phyloP scores from a whole-genome alignment of 139 green algal species.

The Chlamydomonas sp. region DNA sequence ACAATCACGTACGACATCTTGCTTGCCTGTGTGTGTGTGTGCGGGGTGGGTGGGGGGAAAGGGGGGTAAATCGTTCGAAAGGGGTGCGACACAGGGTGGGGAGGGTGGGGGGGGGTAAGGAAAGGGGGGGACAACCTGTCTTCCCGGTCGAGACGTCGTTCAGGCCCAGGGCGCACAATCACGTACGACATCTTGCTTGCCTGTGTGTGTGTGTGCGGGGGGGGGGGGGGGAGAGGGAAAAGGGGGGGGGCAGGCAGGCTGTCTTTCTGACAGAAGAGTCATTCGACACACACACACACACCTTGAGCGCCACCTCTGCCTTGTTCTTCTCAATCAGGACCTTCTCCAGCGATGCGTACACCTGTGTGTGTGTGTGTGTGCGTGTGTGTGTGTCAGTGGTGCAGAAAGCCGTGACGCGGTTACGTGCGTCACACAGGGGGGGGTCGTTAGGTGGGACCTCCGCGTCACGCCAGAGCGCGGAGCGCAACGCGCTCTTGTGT shows the following conservation, averaged over 20 bases:
- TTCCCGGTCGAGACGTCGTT: neutral
- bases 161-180: neutral
- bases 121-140: neutral
- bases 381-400: too few relatives aligned
- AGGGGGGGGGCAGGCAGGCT: too few relatives aligned
- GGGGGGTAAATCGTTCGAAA: neutral
- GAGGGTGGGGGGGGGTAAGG: neutral
- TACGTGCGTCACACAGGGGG: too few relatives aligned
- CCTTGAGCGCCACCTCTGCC: slow-evolving; percentile 83
- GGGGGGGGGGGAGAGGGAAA: too few relatives aligned
- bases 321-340: slow-evolving; percentile 95
- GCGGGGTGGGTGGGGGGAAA: neutral
- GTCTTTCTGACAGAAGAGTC: neutral
- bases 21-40: slow-evolving; percentile 19
- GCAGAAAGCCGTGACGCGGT: too few relatives aligned
- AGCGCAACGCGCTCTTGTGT: too few relatives aligned
- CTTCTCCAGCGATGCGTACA: slow-evolving; percentile 87
- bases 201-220: neutral
- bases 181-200: neutral
- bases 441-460: too few relatives aligned
- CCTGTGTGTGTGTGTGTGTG: too few relatives aligned
- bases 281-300: slow-evolving; percentile 9
- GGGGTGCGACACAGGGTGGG: neutral
- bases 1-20: slow-evolving; percentile 87
- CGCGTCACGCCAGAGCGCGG: too few relatives aligned